Evolutionary conservation across 192 early-diverging fungal species (phyloP).

Genomic region (Cetraspora pellucida): DNA sequence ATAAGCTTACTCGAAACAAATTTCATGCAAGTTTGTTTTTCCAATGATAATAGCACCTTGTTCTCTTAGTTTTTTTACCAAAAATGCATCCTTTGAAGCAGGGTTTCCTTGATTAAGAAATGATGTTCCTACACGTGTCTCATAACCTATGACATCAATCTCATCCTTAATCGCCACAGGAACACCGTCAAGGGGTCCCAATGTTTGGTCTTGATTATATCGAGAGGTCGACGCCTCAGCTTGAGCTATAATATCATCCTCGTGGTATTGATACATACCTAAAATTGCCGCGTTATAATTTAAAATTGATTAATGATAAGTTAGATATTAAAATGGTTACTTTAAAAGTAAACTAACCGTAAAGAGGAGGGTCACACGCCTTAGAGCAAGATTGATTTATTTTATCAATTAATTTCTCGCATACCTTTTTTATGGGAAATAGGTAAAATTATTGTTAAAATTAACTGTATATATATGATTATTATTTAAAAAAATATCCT

Average conservation of each 20-base stretch:
- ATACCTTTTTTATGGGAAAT: constrained; percentile 10
- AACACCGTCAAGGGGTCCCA: constrained; percentile 73
- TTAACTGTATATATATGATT: background rate
- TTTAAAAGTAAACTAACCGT: constrained; percentile 12
- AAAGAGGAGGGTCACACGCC: constrained; percentile 28
- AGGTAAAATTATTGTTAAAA: no score
- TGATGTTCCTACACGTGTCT: constrained; percentile 60
- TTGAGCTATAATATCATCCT: constrained; percentile 50
- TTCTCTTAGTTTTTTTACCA: constrained; percentile 52
- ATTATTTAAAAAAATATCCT: background rate
- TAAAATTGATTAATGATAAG: no score
- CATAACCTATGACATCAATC: constrained; percentile 57
- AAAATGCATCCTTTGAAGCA: constrained; percentile 51
- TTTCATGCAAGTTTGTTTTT: constrained; percentile 74
- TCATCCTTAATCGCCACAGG: constrained; percentile 79
- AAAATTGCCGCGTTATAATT: no score
- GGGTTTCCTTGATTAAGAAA: constrained; percentile 58
- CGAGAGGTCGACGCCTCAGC: constrained; percentile 58
- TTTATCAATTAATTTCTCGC: constrained; percentile 8
- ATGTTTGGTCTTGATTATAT: constrained; percentile 48
- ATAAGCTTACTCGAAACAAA: constrained; percentile 51
- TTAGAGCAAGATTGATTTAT: background rate
- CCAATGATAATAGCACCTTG: constrained; percentile 70
- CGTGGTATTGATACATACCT: constrained; percentile 36
- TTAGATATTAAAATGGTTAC: no score